Evolutionary conservation across 2,329 filamentous ascomycete species (phyloP).

Genomic region (Thelonectria discophora): DNA sequence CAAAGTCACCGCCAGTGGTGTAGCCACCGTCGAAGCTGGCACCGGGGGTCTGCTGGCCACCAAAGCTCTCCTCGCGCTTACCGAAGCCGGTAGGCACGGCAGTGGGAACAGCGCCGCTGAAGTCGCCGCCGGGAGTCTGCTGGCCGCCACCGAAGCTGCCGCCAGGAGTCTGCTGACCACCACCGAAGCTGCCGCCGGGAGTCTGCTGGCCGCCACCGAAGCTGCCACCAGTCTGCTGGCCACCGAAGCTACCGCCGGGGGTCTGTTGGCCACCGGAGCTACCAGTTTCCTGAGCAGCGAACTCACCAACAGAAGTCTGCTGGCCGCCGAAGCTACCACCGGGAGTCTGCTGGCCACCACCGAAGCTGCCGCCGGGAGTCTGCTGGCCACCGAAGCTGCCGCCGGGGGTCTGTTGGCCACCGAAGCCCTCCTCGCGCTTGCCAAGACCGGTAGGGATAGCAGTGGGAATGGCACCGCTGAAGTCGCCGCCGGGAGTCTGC

Average conservation of each 20-base stretch:
- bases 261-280: constrained; percentile 7
- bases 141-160: not conserved
- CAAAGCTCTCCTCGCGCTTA: not conserved
- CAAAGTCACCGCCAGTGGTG: too few relatives aligned
- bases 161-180: constrained; percentile 6
- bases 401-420: not conserved
- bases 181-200: constrained; percentile 3
- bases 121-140: constrained; percentile 8
- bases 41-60: not conserved
- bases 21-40: not conserved
- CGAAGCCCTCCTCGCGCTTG: not conserved
- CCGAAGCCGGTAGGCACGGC: not conserved
- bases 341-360: constrained; percentile 1
- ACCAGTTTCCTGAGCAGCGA: too few relatives aligned
- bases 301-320: not conserved
- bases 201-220: constrained; percentile 10
- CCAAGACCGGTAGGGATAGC: not conserved
- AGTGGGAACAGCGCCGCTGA: not conserved
- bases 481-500: constrained; percentile 8
- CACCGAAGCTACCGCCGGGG: not conserved
- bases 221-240: not conserved
- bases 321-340: constrained; percentile 1
- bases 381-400: not conserved
- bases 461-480: not conserved
- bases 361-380: not conserved